These are phyloP conservation scores for Dissophora globulifera DNA, from an alignment of 192 early-diverging fungal species.

Conservation along the genomic window DNA sequence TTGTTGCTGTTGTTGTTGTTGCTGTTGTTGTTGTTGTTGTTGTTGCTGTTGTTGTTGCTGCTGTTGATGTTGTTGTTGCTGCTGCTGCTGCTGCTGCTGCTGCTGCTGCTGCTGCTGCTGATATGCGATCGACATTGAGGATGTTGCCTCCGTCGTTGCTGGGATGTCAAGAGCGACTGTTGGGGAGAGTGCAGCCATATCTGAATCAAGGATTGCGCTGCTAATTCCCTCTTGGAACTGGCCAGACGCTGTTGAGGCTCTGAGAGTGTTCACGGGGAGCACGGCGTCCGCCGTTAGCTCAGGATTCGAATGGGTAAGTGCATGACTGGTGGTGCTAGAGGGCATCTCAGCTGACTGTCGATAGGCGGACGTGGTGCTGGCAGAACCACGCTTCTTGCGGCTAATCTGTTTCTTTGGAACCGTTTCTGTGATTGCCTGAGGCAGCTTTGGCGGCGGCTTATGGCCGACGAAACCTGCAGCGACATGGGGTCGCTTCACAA, in stretches of 20 bases:
- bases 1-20: conserved; percentile 9
- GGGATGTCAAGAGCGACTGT: conserved; percentile 22
- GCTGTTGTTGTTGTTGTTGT: too few species aligned
- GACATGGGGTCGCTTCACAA: conserved; percentile 42
- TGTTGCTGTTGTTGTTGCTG: conserved; percentile 4
- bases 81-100: not conserved
- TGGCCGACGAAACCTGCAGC: conserved; percentile 50
- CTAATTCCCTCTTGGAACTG: not conserved
- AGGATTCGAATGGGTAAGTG: too few species aligned
- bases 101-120: conserved; percentile 10
- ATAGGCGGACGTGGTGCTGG: too few species aligned
- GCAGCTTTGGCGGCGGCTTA: conserved; percentile 52
- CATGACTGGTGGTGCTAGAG: too few species aligned
- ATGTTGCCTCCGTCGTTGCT: not conserved
- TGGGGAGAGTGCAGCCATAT: conserved; percentile 1
- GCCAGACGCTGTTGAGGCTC: too few species aligned
- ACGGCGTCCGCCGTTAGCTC: too few species aligned
- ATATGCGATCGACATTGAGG: not conserved
- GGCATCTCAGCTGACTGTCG: too few species aligned
- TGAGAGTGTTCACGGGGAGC: too few species aligned
- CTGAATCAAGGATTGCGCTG: not conserved
- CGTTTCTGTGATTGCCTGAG: conserved; percentile 47
- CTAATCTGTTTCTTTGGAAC: conserved; percentile 32
- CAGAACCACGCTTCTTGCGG: conserved; percentile 29
- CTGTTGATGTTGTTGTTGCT: conserved; percentile 26